Conservation (phyloP, 73 alveolate genomes). For the Uronychia binucleata region DNA sequence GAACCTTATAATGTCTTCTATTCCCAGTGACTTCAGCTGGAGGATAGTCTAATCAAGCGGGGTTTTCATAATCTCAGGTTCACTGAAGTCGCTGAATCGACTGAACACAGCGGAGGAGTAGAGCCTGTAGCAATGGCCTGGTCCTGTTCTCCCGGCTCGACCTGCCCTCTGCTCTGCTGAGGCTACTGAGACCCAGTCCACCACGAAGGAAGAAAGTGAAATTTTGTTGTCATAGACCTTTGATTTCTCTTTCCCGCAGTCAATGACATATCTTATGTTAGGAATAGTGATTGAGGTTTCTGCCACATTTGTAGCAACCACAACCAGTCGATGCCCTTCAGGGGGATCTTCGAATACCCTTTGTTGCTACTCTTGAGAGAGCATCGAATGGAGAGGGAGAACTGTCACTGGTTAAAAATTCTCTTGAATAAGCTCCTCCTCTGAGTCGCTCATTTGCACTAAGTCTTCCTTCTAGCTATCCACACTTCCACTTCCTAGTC, state of each 20-base stretch:
- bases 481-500: conserved; percentile 24
- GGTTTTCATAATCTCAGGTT: conserved; percentile 91
- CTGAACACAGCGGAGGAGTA: conserved; percentile 93
- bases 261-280: conserved; percentile 93
- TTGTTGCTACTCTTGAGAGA: conserved; percentile 84
- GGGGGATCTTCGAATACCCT: conserved; percentile 83
- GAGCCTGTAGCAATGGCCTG: conserved; percentile 97
- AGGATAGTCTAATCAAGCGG: conserved; percentile 90
- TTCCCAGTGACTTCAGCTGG: conserved; percentile 92
- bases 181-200: conserved; percentile 94
- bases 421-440: conserved; percentile 51
- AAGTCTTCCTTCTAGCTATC: conserved; percentile 43
- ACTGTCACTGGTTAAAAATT: conserved; percentile 42
- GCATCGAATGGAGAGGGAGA: conserved; percentile 80
- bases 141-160: conserved; percentile 99
- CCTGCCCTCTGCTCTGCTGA: conserved; percentile 97
- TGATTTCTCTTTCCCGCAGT: conserved; percentile 94
- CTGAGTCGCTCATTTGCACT: conserved; percentile 55
- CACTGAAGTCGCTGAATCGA: conserved; percentile 84
- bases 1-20: conserved; percentile 85
- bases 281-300: conserved; percentile 99
- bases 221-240: conserved; percentile 84
- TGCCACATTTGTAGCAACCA: conserved; percentile 96
- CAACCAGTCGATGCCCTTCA: conserved; percentile 86
- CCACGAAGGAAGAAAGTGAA: conserved; percentile 79